Base-by-base conservation (phyloP, 441 rosid genomes). In the Populus hybrid region DNA sequence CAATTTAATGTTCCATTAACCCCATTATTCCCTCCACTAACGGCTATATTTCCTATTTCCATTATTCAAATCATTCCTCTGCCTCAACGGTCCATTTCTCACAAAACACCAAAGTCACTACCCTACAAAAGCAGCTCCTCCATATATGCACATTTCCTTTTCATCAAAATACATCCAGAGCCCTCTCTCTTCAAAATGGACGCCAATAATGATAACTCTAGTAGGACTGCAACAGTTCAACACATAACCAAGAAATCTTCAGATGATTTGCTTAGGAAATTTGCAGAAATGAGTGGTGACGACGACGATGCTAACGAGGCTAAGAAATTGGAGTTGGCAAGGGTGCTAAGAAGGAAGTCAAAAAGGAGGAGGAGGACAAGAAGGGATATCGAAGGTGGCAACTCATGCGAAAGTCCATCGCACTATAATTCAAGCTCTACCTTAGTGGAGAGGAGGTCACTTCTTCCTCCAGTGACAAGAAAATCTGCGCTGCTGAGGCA, bases 231-330 rank as follows among this genome's bases (percentile, higher is more conserved):
- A 30, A 80, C 78, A n/a, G 90, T 88, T 81, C 93, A 92, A 16
- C 92, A 87, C 14, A 91, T 94, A 1, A 90, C 81, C 80, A 85
- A 87, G 82, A 93, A 86, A 67, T 89, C 95, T 12, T 93, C 97
- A 0, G 95, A 93, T 63, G 94, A 89, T 82, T 72, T 94, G 80
- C 94, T 93, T 30, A 83, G 89, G 46, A 94, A 93, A 74, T 94
- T 94, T 71, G 89, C 97, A 1, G 93, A 81, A 12, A 87, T 77
- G 21, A 82, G 74, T 3, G 93, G 79, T 6, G 76, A 4, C 0
- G 78, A 30, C 32, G 32, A 30, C 32, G 32, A 30, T 30, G 32
- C 32, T 30, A 30, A 63, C 9, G 68, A n/a, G 23, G 67, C 34
- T 1, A 79, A 69, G 63, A 81, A 78, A 63, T 79, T 76, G 63